These are phyloP conservation scores for Trypanosoma cruzi DNA, from an alignment of 208 protist species.

Conservation along the genomic window DNA sequence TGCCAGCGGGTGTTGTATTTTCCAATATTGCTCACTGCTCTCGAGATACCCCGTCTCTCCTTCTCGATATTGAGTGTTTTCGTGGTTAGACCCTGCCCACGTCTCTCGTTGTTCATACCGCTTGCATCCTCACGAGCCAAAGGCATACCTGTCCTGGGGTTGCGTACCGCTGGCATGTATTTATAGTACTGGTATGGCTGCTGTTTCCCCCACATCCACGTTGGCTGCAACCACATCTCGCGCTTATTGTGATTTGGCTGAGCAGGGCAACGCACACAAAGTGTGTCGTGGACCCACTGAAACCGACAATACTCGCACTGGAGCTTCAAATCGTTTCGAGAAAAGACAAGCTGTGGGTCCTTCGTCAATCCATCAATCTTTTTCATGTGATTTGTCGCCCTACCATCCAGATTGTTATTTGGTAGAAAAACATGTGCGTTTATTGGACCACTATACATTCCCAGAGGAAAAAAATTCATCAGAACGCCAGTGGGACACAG, in stretches of 20 bases:
- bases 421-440: conserved; percentile 64
- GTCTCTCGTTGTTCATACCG: conserved; percentile 88
- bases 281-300: conserved; percentile 79
- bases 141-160: conserved; percentile 73
- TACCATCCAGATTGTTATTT: conserved; percentile 70
- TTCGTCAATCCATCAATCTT: conserved; percentile 63
- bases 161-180: conserved; percentile 75
- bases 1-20: conserved; percentile 77
- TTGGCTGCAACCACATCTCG: conserved; percentile 85
- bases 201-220: conserved; percentile 89
- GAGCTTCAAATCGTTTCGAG: conserved; percentile 71
- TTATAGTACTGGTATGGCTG: conserved; percentile 87
- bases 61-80: conserved; percentile 59
- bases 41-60: conserved; percentile 74
- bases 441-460: conserved; percentile 58
- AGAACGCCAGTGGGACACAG: conserved; percentile 14
- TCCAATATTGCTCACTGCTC: conserved; percentile 65
- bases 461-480: conserved; percentile 80
- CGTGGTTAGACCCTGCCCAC: conserved; percentile 75
- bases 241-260: conserved; percentile 77
- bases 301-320: conserved; percentile 80
- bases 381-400: conserved; percentile 56
- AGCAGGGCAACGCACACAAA: conserved; percentile 74
- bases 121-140: conserved; percentile 79
- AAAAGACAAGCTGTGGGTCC: conserved; percentile 50